A percentile compares a stretch with the other conserved stretches of the same genome.
Conservation (phyloP, 768 basidiomycete genomes). For the Trametes cubensis region DNA sequence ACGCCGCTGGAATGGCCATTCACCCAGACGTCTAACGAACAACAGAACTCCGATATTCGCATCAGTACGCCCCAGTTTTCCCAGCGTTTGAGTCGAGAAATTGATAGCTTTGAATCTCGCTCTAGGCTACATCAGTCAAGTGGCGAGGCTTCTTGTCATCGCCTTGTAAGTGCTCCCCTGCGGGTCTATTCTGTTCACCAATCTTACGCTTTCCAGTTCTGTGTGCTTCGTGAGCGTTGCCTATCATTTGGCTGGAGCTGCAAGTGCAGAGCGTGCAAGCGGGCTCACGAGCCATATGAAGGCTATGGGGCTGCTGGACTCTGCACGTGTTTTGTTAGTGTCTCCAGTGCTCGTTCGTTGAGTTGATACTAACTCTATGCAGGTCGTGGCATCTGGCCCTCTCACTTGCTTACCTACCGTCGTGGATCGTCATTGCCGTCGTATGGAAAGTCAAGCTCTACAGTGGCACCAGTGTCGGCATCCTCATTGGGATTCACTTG, state of each 20-base stretch:
- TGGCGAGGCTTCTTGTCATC: conserved; percentile 61
- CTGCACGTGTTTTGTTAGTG: conserved; percentile 61
- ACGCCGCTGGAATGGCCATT: conserved; percentile 76
- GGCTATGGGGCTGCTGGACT: conserved; percentile 78
- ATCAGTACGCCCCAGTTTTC: conserved; percentile 44
- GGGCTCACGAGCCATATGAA: conserved; percentile 72
- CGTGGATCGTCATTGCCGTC: conserved; percentile 68
- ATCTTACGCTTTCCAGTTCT: conserved; percentile 46
- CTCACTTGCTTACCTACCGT: conserved; percentile 69
- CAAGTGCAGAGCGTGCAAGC: conserved; percentile 64
- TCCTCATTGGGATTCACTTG: conserved; percentile 65
- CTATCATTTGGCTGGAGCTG: conserved; percentile 75
- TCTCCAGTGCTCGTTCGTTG: background rate
- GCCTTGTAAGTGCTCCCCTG: conserved; percentile 53
- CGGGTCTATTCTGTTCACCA: background rate
- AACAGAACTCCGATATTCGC: conserved; percentile 56
- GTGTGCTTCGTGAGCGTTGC: conserved; percentile 70
- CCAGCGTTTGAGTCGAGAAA: no score
- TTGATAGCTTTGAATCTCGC: no score
- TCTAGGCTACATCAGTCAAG: conserved; percentile 61
- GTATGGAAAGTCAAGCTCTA: conserved; percentile 70
- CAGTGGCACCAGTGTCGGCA: conserved; percentile 53
- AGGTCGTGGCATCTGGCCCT: conserved; percentile 69
- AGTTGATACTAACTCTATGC: no score
- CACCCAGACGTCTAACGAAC: conserved; percentile 62